phyloP scores from a whole-genome alignment of 768 basidiomycete genomes.

The Lactarius psammicola region DNA sequence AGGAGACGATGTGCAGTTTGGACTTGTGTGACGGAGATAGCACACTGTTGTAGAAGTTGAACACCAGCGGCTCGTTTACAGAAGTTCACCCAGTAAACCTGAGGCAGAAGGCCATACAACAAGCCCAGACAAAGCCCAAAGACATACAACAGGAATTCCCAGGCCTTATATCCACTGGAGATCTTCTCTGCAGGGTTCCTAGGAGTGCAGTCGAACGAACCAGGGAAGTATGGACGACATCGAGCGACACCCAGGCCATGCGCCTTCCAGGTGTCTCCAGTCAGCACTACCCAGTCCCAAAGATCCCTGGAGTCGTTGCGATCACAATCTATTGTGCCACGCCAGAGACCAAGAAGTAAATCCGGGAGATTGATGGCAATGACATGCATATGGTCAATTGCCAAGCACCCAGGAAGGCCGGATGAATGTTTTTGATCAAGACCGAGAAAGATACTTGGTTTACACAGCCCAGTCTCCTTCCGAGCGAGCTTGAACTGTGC shows the following conservation, averaged over 20 bases:
- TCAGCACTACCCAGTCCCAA: conserved; percentile 39
- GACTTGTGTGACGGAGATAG: not conserved
- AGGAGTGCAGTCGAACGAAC: conserved; percentile 38
- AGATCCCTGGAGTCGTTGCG: conserved; percentile 5
- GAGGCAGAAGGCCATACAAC: conserved; percentile 20
- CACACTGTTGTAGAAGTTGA: conserved; percentile 29
- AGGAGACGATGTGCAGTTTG: conserved; percentile 32
- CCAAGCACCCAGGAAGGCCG: conserved; percentile 36
- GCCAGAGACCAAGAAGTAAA: conserved; percentile 37
- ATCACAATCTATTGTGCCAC: conserved; percentile 34
- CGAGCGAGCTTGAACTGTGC: conserved; percentile 34
- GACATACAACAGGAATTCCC: too few relatives aligned
- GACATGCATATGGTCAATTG: conserved; percentile 43
- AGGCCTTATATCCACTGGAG: too few relatives aligned
- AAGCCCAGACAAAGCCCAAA: too few relatives aligned
- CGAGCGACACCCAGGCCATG: conserved; percentile 39
- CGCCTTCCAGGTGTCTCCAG: conserved; percentile 34
- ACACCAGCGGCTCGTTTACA: conserved; percentile 34
- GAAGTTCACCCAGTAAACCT: conserved; percentile 33
- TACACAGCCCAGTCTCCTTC: conserved; percentile 37
- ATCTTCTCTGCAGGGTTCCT: too few relatives aligned
- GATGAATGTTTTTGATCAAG: conserved; percentile 29
- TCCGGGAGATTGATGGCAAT: conserved; percentile 40
- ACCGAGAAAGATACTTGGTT: conserved; percentile 39
- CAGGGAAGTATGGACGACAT: conserved; percentile 37